Percentiles rank a stretch among this genome's conserved stretches.
These are phyloP conservation scores for Salix udensis DNA, from an alignment of 345 rosid species.

Conservation along the genomic window DNA sequence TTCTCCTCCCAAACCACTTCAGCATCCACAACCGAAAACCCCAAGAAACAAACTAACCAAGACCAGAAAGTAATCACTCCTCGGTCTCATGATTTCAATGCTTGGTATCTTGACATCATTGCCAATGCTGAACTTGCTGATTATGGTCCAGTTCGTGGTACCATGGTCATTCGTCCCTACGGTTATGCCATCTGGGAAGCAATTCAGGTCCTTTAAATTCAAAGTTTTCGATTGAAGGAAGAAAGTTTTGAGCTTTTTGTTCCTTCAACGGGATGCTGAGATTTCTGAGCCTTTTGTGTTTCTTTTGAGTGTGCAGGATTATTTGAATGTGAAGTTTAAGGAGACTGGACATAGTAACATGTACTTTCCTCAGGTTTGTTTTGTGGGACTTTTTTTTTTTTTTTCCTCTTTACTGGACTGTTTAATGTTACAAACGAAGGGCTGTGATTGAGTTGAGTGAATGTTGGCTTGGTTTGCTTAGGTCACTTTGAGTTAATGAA, in stretches of 20 bases:
- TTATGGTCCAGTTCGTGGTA: conserved; percentile 92
- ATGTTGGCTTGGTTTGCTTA: not conserved
- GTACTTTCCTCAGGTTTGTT: conserved; percentile 90
- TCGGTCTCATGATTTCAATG: conserved; percentile 87
- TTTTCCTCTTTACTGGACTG: not conserved
- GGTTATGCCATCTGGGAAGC: conserved; percentile 98
- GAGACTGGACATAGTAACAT: conserved; percentile 93
- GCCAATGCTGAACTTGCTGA: conserved; percentile 94
- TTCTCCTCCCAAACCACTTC: conserved; percentile 55
- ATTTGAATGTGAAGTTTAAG: conserved; percentile 83
- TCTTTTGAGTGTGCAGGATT: conserved; percentile 42
- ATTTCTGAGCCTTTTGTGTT: not conserved
- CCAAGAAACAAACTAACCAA: conserved; percentile 24
- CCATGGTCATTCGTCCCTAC: conserved; percentile 93
- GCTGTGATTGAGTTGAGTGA: not conserved
- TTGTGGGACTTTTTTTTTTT: not conserved
- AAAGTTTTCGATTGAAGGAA: not conserved
- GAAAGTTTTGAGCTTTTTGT: no score
- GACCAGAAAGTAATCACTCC: conserved; percentile 58
- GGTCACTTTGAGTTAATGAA: not conserved
- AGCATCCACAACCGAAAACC: conserved; percentile 20
- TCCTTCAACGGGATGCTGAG: not conserved
- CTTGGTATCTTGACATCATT: conserved; percentile 86
- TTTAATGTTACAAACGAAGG: not conserved
- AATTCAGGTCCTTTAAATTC: conserved; percentile 58